These are phyloP conservation scores for Ceratobasidium sp. DNA, from an alignment of 1,284 basidiomycete genomes.

Conservation along the genomic window DNA sequence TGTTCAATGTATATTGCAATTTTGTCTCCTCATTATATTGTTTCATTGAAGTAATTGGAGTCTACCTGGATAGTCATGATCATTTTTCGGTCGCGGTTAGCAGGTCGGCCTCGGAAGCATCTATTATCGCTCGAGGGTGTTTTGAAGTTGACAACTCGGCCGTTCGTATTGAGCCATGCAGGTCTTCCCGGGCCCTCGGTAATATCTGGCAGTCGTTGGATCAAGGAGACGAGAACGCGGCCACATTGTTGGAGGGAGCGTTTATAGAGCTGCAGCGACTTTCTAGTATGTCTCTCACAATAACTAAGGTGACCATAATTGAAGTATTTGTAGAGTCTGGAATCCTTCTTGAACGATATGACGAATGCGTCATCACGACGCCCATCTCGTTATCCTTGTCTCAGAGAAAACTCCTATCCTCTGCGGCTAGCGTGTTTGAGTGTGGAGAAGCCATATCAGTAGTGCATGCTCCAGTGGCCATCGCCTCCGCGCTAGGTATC, in stretches of 20 bases:
- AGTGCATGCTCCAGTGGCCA: background rate
- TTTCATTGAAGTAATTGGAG: background rate
- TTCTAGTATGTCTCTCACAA: background rate
- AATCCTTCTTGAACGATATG: background rate
- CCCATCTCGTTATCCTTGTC: background rate
- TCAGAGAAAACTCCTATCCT: background rate
- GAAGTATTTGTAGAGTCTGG: background rate
- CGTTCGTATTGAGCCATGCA: background rate
- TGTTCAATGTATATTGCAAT: too few relatives aligned
- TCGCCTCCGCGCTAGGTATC: background rate
- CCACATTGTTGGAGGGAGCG: background rate
- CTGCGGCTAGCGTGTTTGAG: constrained; percentile 2
- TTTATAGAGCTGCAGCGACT: too few relatives aligned
- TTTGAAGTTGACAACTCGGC: background rate
- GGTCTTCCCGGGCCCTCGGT: background rate
- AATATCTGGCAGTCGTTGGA: background rate
- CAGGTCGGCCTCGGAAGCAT: background rate
- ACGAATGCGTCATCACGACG: background rate
- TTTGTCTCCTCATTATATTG: too few relatives aligned
- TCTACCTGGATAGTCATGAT: constrained; percentile 20
- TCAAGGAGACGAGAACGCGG: background rate
- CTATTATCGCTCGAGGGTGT: background rate
- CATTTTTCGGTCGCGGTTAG: background rate
- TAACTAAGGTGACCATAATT: background rate
- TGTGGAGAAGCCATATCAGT: background rate